These are phyloP conservation scores for Fonsecaea pedrosoi DNA, from an alignment of 2,329 filamentous ascomycete genomes.

Conservation along the genomic window DNA sequence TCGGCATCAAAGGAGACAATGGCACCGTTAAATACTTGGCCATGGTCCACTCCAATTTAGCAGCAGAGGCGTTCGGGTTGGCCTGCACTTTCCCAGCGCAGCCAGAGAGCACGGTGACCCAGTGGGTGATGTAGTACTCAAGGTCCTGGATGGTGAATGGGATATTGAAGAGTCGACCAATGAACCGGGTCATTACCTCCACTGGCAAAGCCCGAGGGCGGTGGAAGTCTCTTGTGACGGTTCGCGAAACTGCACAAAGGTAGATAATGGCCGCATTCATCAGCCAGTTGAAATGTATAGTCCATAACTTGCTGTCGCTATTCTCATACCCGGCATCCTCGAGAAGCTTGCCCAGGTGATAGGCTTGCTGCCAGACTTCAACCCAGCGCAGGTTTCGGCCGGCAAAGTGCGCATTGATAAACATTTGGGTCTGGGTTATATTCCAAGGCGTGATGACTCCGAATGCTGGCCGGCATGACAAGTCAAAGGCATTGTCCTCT, in stretches of 20 bases:
- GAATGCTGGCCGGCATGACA: not conserved
- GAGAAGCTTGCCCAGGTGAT: no score
- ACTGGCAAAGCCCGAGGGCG: not conserved
- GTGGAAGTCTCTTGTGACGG: not conserved
- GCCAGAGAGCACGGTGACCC: conserved; percentile 1
- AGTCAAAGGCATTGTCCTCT: not conserved
- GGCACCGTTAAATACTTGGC: not conserved
- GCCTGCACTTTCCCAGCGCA: not conserved
- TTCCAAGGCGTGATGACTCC: not conserved
- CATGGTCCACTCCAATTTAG: not conserved
- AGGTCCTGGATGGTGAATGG: not conserved
- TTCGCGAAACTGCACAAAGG: not conserved
- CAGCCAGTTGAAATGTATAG: conserved; percentile 2
- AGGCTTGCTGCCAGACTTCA: not conserved
- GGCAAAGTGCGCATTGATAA: not conserved
- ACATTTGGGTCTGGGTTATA: not conserved
- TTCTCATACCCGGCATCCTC: not conserved
- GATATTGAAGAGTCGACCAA: not conserved
- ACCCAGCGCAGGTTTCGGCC: not conserved
- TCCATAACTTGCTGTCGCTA: not conserved
- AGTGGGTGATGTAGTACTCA: not conserved
- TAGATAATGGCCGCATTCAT: conserved; percentile 11
- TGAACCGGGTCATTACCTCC: not conserved
- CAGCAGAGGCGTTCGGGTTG: not conserved
- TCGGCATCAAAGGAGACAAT: not conserved